Conservation (phyloP, 495 filamentous ascomycete genomes). For the Aspergillus cristatus region DNA sequence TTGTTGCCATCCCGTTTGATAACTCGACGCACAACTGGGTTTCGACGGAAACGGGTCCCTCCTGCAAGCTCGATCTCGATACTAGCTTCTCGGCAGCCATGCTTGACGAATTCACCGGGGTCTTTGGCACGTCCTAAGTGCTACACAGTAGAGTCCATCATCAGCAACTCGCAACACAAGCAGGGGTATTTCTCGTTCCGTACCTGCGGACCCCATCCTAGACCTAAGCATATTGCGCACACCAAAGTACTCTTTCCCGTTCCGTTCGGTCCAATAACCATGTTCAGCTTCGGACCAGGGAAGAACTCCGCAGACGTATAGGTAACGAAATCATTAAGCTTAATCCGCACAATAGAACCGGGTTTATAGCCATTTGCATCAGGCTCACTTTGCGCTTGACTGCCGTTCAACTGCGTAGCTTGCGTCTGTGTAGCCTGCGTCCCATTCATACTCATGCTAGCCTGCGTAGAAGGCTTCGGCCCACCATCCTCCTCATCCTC, state of each 20-base stretch:
- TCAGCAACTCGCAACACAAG: not conserved
- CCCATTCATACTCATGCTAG: conserved; percentile 4
- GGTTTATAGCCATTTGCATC: conserved; percentile 47
- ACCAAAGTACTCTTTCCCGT: conserved; percentile 97
- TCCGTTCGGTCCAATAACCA: conserved; percentile 97
- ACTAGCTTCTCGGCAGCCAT: conserved; percentile 63
- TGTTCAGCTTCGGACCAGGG: conserved; percentile 88
- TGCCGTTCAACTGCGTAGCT: too few relatives aligned
- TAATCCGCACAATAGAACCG: conserved; percentile 83
- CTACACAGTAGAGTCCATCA: conserved; percentile 19
- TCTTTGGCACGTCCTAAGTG: conserved; percentile 83
- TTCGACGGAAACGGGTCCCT: conserved; percentile 37
- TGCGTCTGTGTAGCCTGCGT: not conserved
- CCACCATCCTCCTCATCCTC: conserved; percentile 3
- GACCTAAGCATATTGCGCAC: conserved; percentile 89
- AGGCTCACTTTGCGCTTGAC: conserved; percentile 7
- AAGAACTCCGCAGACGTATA: conserved; percentile 85
- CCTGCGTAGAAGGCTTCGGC: not conserved
- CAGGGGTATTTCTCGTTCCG: conserved; percentile 6
- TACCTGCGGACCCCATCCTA: conserved; percentile 71
- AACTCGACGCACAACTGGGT: conserved; percentile 62
- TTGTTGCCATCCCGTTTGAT: conserved; percentile 79
- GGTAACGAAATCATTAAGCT: conserved; percentile 86
- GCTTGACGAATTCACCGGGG: conserved; percentile 85
- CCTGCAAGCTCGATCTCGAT: conserved; percentile 84